Percentiles rank a stretch among this genome's conserved stretches.
Conservation (phyloP, 768 basidiomycete species). For the Termitomyces bulborhizus region DNA sequence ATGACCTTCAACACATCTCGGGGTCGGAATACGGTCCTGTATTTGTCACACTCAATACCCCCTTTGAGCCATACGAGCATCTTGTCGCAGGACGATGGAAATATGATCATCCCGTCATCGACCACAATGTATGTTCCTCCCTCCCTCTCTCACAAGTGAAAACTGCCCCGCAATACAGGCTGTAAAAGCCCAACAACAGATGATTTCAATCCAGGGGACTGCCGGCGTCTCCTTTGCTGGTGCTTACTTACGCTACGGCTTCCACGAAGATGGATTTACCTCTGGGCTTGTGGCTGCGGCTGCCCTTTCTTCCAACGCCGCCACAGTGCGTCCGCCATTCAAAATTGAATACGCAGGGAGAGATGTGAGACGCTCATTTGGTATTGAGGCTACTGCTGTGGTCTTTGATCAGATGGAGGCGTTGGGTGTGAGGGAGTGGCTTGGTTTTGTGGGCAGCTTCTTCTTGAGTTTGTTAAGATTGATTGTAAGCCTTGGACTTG, state of each 20-base stretch:
- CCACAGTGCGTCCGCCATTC: slow-evolving; percentile 31
- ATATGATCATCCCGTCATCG: slow-evolving; percentile 69
- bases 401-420: slow-evolving; percentile 36
- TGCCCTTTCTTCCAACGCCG: not conserved
- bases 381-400: slow-evolving; percentile 17
- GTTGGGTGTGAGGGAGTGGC: slow-evolving; percentile 16
- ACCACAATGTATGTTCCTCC: slow-evolving; percentile 32
- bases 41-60: slow-evolving; percentile 70
- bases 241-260: slow-evolving; percentile 72
- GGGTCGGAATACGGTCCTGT: slow-evolving; percentile 52
- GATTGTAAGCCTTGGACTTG: not conserved
- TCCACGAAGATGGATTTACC: slow-evolving; percentile 77
- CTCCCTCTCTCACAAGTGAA: not conserved
- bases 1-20: slow-evolving; percentile 63
- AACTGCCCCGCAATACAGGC: slow-evolving; percentile 27
- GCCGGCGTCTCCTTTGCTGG: slow-evolving; percentile 61
- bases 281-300: slow-evolving; percentile 34
- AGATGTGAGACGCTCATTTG: slow-evolving; percentile 12
- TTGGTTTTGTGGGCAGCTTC: not conserved
- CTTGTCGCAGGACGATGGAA: slow-evolving; percentile 44
- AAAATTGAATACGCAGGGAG: slow-evolving; percentile 33
- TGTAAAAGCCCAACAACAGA: slow-evolving; percentile 45
- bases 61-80: slow-evolving; percentile 45
- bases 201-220: slow-evolving; percentile 54
- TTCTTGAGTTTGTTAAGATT: not conserved